Percentiles rank a stretch among this genome's conserved stretches.
phyloP scores from a whole-genome alignment of 352 stramenopile species.

The Pythium periplocum region DNA sequence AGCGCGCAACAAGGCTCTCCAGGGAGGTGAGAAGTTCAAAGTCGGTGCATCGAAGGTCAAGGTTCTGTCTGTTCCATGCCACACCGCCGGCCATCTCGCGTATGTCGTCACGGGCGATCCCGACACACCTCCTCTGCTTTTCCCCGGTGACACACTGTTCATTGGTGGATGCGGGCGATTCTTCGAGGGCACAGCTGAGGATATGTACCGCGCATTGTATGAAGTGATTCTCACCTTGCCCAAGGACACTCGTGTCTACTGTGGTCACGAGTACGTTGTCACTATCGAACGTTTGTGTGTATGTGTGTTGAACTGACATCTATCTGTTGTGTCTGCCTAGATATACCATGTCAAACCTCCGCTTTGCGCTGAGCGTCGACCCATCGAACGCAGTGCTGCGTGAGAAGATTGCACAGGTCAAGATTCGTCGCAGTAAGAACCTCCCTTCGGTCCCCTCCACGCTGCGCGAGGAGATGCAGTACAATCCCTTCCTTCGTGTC shows the following conservation, averaged over 20 bases:
- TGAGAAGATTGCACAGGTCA: conserved; percentile 83
- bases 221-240: conserved; percentile 82
- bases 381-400: conserved; percentile 84
- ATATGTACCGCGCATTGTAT: conserved; percentile 87
- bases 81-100: conserved; percentile 80
- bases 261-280: conserved; percentile 67
- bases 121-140: conserved; percentile 71
- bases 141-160: conserved; percentile 88
- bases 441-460: conserved; percentile 91
- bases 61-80: conserved; percentile 75
- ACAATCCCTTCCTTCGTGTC: conserved; percentile 83
- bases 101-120: conserved; percentile 82
- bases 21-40: conserved; percentile 78
- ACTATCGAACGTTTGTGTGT: too few relatives aligned
- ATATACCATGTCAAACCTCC: conserved; percentile 92
- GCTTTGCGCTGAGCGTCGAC: conserved; percentile 91
- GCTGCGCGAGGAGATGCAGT: conserved; percentile 81
- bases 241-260: conserved; percentile 86
- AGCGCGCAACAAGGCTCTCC: conserved; percentile 52
- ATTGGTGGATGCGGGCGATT: conserved; percentile 80
- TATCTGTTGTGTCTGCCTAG: conserved; percentile 4
- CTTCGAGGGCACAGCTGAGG: conserved; percentile 84
- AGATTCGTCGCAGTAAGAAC: conserved; percentile 71
- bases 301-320: too few relatives aligned
- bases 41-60: conserved; percentile 69